These are phyloP conservation scores for Elasticomyces elasticus DNA, from an alignment of 495 filamentous ascomycete genomes.

Conservation along the genomic window DNA sequence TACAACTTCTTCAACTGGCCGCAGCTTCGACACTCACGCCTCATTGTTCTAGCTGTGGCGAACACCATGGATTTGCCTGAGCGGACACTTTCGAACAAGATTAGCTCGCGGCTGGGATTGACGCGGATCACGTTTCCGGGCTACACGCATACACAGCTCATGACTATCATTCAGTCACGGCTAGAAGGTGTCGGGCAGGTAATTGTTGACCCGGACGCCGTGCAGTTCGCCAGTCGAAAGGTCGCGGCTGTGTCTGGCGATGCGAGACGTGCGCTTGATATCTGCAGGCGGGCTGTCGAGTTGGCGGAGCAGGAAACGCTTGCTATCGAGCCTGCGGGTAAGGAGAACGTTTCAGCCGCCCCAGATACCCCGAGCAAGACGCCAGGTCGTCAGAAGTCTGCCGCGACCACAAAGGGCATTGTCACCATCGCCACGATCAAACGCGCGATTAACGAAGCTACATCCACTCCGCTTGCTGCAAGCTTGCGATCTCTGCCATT, in stretches of 20 bases:
- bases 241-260: slow-evolving; percentile 95
- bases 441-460: slow-evolving; percentile 88
- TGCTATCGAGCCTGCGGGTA: slow-evolving; percentile 18
- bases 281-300: slow-evolving; percentile 91
- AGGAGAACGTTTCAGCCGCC: slow-evolving; percentile 29
- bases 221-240: slow-evolving; percentile 94
- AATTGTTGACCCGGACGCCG: slow-evolving; percentile 83
- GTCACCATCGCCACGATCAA: slow-evolving; percentile 92
- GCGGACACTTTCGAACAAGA: slow-evolving; percentile 94
- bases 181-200: slow-evolving; percentile 80
- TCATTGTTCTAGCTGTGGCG: slow-evolving; percentile 94
- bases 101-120: slow-evolving; percentile 71
- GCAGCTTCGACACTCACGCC: slow-evolving; percentile 73
- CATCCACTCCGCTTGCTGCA: slow-evolving; percentile 80
- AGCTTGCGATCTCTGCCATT: slow-evolving; percentile 74
- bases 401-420: not conserved
- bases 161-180: slow-evolving; percentile 88
- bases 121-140: slow-evolving; percentile 87
- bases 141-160: slow-evolving; percentile 95
- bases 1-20: slow-evolving; percentile 99
- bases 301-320: slow-evolving; percentile 66
- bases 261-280: slow-evolving; percentile 84
- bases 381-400: slow-evolving; percentile 22
- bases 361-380: slow-evolving; percentile 38
- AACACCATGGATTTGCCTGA: slow-evolving; percentile 99